phyloP scores from a whole-genome alignment of 148 eudicot species.

The Bassia scoparia region DNA sequence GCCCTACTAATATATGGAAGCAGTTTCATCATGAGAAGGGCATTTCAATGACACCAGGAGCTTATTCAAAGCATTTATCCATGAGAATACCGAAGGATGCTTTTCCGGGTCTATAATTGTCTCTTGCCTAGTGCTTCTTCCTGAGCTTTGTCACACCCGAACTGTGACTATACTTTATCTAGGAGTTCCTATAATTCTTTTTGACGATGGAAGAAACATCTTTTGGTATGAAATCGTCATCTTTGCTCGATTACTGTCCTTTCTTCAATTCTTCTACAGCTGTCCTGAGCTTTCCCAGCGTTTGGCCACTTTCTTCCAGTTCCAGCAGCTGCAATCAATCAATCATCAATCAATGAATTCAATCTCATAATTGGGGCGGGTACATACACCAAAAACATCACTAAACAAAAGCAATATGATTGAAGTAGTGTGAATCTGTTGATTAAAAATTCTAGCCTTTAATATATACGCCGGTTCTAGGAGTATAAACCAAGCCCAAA shows the following conservation, averaged over 20 bases:
- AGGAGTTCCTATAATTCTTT: slow-evolving; percentile 28
- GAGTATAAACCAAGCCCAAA: too few relatives aligned
- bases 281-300: slow-evolving; percentile 20
- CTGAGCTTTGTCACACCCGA: slow-evolving; percentile 22
- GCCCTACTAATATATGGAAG: neutral
- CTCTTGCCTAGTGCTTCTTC: slow-evolving; percentile 31
- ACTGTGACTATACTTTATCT: slow-evolving; percentile 25
- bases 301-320: slow-evolving; percentile 8
- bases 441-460: too few relatives aligned
- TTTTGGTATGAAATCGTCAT: slow-evolving; percentile 24
- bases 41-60: slow-evolving; percentile 30
- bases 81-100: slow-evolving; percentile 21
- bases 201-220: slow-evolving; percentile 1
- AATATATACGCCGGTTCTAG: too few relatives aligned
- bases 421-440: too few relatives aligned
- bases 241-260: slow-evolving; percentile 22
- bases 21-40: neutral
- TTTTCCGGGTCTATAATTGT: slow-evolving; percentile 29
- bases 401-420: too few relatives aligned
- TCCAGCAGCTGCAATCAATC: neutral
- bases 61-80: slow-evolving; percentile 21
- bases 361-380: neutral
- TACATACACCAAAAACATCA: too few relatives aligned
- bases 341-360: too few relatives aligned
- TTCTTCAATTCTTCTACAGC: slow-evolving; percentile 19